A percentile compares a stretch with the other conserved stretches of the same genome.
These are phyloP conservation scores for Kregervanrija delftensis DNA, from an alignment of 805 yeast species.

Conservation along the genomic window DNA sequence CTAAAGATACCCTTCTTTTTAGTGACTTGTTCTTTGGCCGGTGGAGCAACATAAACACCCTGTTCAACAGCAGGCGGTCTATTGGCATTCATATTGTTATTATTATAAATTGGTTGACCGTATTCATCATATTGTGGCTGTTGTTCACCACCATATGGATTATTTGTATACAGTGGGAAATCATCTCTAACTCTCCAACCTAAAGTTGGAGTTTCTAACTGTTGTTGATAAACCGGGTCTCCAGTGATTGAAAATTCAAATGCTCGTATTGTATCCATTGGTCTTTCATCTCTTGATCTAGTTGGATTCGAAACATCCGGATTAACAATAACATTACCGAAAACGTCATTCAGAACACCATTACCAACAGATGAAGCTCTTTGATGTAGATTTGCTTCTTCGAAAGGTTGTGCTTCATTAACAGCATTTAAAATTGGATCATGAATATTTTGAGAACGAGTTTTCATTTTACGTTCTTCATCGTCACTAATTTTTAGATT, in stretches of 20 bases:
- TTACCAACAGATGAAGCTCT: slow-evolving; percentile 28
- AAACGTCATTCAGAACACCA: slow-evolving; percentile 65
- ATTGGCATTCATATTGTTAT: slow-evolving; percentile 5
- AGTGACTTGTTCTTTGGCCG: slow-evolving; percentile 36
- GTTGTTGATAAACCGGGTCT: slow-evolving; percentile 71
- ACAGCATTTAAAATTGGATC: slow-evolving; percentile 94
- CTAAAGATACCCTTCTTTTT: slow-evolving; percentile 85
- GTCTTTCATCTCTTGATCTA: slow-evolving; percentile 89
- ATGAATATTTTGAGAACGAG: slow-evolving; percentile 63
- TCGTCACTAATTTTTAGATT: slow-evolving; percentile 40
- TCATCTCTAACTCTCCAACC: slow-evolving; percentile 87
- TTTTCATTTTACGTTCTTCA: slow-evolving; percentile 50
- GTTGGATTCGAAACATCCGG: slow-evolving; percentile 94
- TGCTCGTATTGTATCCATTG: slow-evolving; percentile 88
- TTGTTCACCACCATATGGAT: slow-evolving; percentile 27
- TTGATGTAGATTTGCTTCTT: slow-evolving; percentile 40
- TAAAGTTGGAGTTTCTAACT: slow-evolving; percentile 66
- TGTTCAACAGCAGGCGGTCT: slow-evolving; percentile 16
- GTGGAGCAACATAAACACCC: slow-evolving; percentile 43
- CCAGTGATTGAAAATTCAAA: slow-evolving; percentile 95
- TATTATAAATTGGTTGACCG: slow-evolving; percentile 33
- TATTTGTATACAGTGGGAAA: slow-evolving; percentile 50
- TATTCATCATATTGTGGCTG: slow-evolving; percentile 30
- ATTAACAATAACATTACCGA: slow-evolving; percentile 71
- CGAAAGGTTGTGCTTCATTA: slow-evolving; percentile 94